Evolutionary conservation across 306 rosid species (phyloP).

Genomic region (Echinosophora koreensis): DNA sequence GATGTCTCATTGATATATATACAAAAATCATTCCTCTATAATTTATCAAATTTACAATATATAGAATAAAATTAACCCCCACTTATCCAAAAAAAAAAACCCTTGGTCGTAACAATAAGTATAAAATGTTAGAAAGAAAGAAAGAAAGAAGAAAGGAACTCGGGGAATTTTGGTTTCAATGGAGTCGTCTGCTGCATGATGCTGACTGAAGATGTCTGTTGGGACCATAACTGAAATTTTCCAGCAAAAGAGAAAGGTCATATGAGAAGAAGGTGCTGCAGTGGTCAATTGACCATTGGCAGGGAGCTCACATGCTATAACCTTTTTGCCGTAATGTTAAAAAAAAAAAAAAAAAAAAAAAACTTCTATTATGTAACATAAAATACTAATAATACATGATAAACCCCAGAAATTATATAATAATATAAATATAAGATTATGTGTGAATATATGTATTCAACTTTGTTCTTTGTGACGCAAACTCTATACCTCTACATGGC

Average conservation of each 20-base stretch:
- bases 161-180: constrained; percentile 8
- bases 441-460: no score
- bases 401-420: no score
- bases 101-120: constrained; percentile 9
- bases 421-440: no score
- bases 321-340: constrained; percentile 21
- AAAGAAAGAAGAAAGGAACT: neutral
- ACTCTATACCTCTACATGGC: neutral
- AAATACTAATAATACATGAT: no score
- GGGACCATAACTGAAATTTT: constrained; percentile 45
- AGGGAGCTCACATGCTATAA: constrained; percentile 51
- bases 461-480: no score
- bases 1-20: no score
- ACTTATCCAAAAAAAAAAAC: no score
- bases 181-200: constrained; percentile 31
- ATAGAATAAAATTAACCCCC: no score
- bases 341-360: no score
- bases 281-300: constrained; percentile 18
- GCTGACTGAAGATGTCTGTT: constrained; percentile 29
- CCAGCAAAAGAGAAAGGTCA: constrained; percentile 34
- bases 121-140: no score
- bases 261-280: constrained; percentile 32
- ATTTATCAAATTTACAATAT: no score
- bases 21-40: no score
- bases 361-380: neutral